Evolutionary conservation across 768 basidiomycete genomes (phyloP).

Genomic region (Suillus plorans): DNA sequence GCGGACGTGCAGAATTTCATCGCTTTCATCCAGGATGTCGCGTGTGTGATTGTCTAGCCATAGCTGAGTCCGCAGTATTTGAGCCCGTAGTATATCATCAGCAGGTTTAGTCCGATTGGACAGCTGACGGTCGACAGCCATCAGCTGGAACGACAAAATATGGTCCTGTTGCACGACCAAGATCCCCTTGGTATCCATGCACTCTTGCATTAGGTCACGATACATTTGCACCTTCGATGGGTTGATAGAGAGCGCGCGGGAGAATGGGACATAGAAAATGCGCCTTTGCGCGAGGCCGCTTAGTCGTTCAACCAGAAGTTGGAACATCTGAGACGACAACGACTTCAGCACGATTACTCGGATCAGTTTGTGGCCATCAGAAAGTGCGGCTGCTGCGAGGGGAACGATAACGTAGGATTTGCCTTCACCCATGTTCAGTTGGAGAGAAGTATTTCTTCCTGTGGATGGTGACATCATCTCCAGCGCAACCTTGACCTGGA

Average conservation of each 20-base stretch:
- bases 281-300: conserved; percentile 27
- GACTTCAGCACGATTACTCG: conserved; percentile 30
- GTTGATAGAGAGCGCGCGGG: conserved; percentile 20
- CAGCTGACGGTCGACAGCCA: conserved; percentile 33
- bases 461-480: conserved; percentile 28
- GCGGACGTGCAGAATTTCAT: conserved; percentile 37
- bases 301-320: conserved; percentile 22
- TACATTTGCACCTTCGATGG: conserved; percentile 22
- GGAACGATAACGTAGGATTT: conserved; percentile 33
- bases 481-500: conserved; percentile 23
- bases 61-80: conserved; percentile 14
- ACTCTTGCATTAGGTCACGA: conserved; percentile 13
- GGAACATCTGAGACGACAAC: conserved; percentile 26
- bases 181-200: conserved; percentile 20
- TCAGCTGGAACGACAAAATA: conserved; percentile 28
- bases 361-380: conserved; percentile 22
- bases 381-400: conserved; percentile 20
- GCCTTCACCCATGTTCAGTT: conserved; percentile 35
- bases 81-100: conserved; percentile 8
- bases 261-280: conserved; percentile 28
- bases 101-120: conserved; percentile 5
- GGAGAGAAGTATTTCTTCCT: conserved; percentile 20
- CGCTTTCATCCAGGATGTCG: conserved; percentile 48
- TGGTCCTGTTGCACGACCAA: conserved; percentile 32
- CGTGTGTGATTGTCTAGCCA: conserved; percentile 26